Evolutionary conservation across 1,284 basidiomycete genomes (phyloP).

Genomic region (Dichomitus squalens): DNA sequence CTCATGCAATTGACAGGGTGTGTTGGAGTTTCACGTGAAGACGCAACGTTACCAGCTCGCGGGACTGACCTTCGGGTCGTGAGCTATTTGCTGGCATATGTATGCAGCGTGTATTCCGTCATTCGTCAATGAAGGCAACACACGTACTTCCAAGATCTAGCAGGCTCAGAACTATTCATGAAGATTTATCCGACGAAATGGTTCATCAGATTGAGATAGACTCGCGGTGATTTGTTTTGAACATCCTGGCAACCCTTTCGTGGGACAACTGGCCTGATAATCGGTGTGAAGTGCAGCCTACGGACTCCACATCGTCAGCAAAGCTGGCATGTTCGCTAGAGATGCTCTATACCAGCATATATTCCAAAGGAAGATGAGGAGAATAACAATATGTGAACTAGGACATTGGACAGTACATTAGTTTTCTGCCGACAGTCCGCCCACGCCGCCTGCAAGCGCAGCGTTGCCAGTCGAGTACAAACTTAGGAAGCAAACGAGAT

Average conservation of each 20-base stretch:
- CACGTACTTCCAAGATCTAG: too few relatives aligned
- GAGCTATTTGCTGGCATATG: too few relatives aligned
- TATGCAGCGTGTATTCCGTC: too few relatives aligned
- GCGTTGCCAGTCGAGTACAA: constrained; percentile 1
- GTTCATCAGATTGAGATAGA: too few relatives aligned
- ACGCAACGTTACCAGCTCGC: constrained; percentile 16
- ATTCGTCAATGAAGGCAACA: too few relatives aligned
- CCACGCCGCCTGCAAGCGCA: background rate
- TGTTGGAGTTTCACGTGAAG: constrained; percentile 15
- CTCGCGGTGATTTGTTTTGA: too few relatives aligned
- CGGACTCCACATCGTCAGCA: background rate
- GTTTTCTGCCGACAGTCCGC: background rate
- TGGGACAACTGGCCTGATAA: too few relatives aligned
- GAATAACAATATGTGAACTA: constrained; percentile 19
- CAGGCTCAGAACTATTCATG: too few relatives aligned
- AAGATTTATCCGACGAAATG: too few relatives aligned
- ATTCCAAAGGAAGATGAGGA: constrained; percentile 4
- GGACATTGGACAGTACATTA: constrained; percentile 9
- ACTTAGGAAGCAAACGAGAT: constrained; percentile 2
- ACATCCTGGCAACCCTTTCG: too few relatives aligned
- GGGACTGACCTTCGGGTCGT: background rate
- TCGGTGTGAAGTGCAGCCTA: background rate
- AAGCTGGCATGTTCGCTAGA: background rate
- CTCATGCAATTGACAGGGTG: constrained; percentile 3
- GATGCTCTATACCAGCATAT: constrained; percentile 1